Evolutionary conservation across 1,284 basidiomycete genomes (phyloP), one percentile per base, ranked within the genome.

Genomic region (Cryptococcus sp.): DNA sequence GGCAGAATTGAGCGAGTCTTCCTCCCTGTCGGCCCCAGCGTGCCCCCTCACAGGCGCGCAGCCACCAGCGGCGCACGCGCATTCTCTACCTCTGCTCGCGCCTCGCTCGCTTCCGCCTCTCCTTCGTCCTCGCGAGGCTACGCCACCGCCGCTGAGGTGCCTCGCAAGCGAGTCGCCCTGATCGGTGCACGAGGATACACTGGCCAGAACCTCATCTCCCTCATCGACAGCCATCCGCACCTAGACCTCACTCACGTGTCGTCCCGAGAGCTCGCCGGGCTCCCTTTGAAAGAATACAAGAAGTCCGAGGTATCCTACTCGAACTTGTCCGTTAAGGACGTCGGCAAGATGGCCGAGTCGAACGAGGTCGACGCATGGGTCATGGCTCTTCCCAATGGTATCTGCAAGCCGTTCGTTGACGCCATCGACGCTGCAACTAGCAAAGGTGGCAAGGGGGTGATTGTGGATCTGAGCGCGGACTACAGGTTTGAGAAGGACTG

Each of bases 371-470:
- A 97, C 73, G 93, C 91, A 11, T 97, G 93, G 92, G 86, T 99
- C 58, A 95, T 97, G 91, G 95, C 95, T 1, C 84, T 99, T 46
- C 95, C 95, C 35, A 99, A 99, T 71, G 96, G 95, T 17, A 85
- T 94, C 27, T 92, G 92, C 82, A 95, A 95, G 81, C 93, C 94
- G 0, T 99, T 97, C 72, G 93, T 99, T 19, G 93, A 96, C 73
- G 96, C 95, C 15, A 82, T 99, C 51, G 92, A 97, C 71, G 87
- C 86, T 2, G 85, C 88, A 15, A 77, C 64, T 62, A 82, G 78
- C 63, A 85, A 85, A 75, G 83, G 73, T 61, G 81, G 78, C 47
- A 85, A 83, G 73, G 73, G 80, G 45, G 91, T 90, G 42, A 83
- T 99, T 52, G 88, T 99, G 49, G 95, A 99, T 76, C 81, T 99